Evolutionary conservation across 345 rosid genomes (phyloP).

Genomic region (Citrus reticulata): DNA sequence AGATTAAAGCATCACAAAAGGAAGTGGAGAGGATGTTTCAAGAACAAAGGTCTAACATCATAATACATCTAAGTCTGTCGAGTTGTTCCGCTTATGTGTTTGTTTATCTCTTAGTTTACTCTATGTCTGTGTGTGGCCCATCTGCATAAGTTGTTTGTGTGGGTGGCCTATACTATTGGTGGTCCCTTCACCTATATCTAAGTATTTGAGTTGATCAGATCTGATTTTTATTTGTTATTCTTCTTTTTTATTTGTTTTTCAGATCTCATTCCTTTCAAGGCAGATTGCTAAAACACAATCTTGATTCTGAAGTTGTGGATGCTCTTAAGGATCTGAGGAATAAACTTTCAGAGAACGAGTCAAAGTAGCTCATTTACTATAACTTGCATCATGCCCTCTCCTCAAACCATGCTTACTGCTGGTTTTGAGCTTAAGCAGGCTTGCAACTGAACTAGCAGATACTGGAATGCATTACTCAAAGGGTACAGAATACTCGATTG

Average conservation of each 20-base stretch:
- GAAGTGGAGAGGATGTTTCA: constrained; percentile 70
- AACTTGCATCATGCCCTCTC: background rate
- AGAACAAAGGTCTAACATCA: constrained; percentile 60
- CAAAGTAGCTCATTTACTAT: constrained; percentile 31
- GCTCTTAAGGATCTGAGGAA: constrained; percentile 81
- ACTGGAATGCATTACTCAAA: background rate
- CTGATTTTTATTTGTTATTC: background rate
- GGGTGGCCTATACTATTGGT: background rate
- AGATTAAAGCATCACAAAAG: constrained; percentile 76
- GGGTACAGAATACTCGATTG: background rate
- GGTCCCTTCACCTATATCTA: too few relatives aligned
- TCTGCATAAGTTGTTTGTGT: background rate
- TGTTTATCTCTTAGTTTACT: background rate
- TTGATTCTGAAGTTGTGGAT: constrained; percentile 80
- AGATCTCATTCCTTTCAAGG: constrained; percentile 81
- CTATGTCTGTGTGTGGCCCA: background rate
- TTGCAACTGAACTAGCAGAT: background rate
- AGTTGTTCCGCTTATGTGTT: background rate
- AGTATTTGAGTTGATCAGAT: too few relatives aligned
- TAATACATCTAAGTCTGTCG: background rate
- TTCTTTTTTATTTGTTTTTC: background rate
- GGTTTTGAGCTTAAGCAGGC: background rate
- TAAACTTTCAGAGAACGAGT: constrained; percentile 53
- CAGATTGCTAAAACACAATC: constrained; percentile 78
- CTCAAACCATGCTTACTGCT: background rate